Evolutionary conservation across 2,329 filamentous ascomycete genomes (phyloP).

Genomic region (Beauveria caledonica): DNA sequence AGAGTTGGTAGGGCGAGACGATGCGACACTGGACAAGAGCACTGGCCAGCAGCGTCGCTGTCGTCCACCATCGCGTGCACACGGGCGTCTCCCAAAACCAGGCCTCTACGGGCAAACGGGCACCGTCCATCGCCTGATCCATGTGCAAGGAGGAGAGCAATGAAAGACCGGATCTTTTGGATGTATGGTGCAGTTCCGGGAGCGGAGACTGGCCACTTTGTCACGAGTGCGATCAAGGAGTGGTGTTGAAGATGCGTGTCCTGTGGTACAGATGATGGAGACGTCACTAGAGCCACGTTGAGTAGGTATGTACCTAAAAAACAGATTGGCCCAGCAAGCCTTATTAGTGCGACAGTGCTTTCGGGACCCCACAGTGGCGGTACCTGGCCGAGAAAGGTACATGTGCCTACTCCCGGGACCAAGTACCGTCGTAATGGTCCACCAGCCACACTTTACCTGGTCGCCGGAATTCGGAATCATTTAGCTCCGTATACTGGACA

Average conservation of each 20-base stretch:
- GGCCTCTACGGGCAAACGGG: constrained; percentile 74
- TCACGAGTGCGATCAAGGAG: not conserved
- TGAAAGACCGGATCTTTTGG: not conserved
- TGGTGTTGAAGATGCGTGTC: constrained; percentile 4
- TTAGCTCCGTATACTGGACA: no score
- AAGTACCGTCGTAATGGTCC: not conserved
- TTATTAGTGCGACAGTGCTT: not conserved
- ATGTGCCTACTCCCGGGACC: not conserved
- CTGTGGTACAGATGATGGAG: not conserved
- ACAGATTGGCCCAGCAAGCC: not conserved
- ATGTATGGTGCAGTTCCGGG: not conserved
- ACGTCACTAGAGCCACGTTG: constrained; percentile 10
- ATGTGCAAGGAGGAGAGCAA: constrained; percentile 24
- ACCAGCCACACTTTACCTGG: not conserved
- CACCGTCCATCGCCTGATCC: constrained; percentile 54
- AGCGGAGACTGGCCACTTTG: not conserved
- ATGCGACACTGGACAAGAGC: constrained; percentile 89
- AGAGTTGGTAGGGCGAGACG: constrained; percentile 87
- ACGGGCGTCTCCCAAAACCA: constrained; percentile 99
- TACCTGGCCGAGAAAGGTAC: not conserved
- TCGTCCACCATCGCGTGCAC: constrained; percentile 95
- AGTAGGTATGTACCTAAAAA: not conserved
- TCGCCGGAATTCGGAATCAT: not conserved
- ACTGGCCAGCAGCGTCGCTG: constrained; percentile 79
- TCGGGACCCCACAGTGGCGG: not conserved